Percentiles rank a stretch among this genome's conserved stretches.
phyloP scores from a whole-genome alignment of 2,329 filamentous ascomycete genomes.

The Didymella sp. region DNA sequence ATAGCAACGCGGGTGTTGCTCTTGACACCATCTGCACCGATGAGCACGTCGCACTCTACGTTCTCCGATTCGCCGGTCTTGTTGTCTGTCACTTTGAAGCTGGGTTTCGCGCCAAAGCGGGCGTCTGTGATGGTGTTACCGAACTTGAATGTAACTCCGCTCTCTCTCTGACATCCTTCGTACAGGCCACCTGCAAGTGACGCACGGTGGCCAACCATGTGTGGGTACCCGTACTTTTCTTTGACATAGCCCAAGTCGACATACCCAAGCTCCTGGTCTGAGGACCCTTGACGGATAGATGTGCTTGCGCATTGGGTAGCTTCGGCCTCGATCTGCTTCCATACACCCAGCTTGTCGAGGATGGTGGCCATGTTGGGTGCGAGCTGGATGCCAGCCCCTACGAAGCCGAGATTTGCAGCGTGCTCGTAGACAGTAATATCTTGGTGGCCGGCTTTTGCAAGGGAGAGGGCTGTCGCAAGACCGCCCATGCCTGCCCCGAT shows the following conservation, averaged over 20 bases:
- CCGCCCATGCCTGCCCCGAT: slow-evolving; percentile 75
- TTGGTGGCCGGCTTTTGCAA: slow-evolving; percentile 78
- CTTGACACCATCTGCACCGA: slow-evolving; percentile 60
- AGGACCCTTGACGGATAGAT: slow-evolving; percentile 75
- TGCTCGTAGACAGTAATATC: slow-evolving; percentile 77
- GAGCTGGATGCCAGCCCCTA: slow-evolving; percentile 84
- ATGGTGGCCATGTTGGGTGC: slow-evolving; percentile 83
- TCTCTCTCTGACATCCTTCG: slow-evolving; percentile 70
- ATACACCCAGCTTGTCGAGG: slow-evolving; percentile 74
- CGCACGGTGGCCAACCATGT: slow-evolving; percentile 80
- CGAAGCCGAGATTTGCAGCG: slow-evolving; percentile 76
- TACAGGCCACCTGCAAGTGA: slow-evolving; percentile 74
- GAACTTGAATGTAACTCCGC: slow-evolving; percentile 72
- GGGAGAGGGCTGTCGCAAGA: slow-evolving; percentile 71
- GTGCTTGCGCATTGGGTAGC: slow-evolving; percentile 74
- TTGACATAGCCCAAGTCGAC: slow-evolving; percentile 73
- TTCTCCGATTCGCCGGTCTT: slow-evolving; percentile 62
- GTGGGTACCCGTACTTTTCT: slow-evolving; percentile 73
- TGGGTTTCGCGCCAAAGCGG: slow-evolving; percentile 63
- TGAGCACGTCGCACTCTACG: slow-evolving; percentile 58
- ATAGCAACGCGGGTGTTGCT: slow-evolving; percentile 58
- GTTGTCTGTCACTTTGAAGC: slow-evolving; percentile 64
- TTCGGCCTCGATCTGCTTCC: slow-evolving; percentile 72
- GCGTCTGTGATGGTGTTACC: slow-evolving; percentile 63
- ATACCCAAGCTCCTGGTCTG: slow-evolving; percentile 72